A percentile compares a stretch with the other conserved stretches of the same genome.
Conservation (phyloP, 164 flowering plant genomes). For the Chloranthus sessilifolius region DNA sequence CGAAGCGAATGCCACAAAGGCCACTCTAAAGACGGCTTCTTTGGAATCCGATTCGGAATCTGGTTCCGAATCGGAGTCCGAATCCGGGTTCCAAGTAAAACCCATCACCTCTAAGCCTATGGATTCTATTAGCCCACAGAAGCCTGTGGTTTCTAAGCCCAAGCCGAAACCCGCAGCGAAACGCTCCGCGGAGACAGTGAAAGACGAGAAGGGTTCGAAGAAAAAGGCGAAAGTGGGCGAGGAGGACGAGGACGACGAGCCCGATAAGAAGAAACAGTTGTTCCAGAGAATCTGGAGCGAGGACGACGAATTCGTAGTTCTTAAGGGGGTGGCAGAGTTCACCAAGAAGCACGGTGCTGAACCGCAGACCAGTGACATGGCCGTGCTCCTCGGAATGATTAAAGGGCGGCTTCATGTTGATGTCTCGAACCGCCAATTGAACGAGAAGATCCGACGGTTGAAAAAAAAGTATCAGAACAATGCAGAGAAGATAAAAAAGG, state of each 20-base stretch:
- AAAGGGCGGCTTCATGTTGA: background rate
- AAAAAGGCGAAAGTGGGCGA: too few relatives aligned
- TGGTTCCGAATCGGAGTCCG: too few relatives aligned
- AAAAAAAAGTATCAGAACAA: slow-evolving; percentile 9
- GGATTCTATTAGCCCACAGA: too few relatives aligned
- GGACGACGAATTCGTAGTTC: slow-evolving; percentile 9
- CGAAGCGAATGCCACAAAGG: too few relatives aligned
- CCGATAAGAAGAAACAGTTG: slow-evolving; percentile 4
- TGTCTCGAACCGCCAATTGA: background rate
- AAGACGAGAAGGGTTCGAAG: background rate
- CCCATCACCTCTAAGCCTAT: too few relatives aligned
- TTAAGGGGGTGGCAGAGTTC: slow-evolving; percentile 7
- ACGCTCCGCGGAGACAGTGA: background rate
- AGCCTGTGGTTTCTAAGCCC: too few relatives aligned
- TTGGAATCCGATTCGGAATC: too few relatives aligned
- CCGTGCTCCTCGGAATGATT: background rate
- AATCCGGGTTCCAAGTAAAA: too few relatives aligned
- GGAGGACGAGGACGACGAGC: background rate
- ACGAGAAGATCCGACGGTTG: slow-evolving; percentile 6
- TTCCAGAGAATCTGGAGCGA: slow-evolving; percentile 9
- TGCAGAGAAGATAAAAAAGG: background rate
- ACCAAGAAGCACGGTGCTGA: background rate
- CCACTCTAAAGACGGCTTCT: too few relatives aligned
- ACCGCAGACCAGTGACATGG: background rate
- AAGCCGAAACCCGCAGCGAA: too few relatives aligned